These are phyloP conservation scores for Paramecium tetraurelia DNA, from an alignment of 73 alveolate species.

Conservation along the genomic window DNA sequence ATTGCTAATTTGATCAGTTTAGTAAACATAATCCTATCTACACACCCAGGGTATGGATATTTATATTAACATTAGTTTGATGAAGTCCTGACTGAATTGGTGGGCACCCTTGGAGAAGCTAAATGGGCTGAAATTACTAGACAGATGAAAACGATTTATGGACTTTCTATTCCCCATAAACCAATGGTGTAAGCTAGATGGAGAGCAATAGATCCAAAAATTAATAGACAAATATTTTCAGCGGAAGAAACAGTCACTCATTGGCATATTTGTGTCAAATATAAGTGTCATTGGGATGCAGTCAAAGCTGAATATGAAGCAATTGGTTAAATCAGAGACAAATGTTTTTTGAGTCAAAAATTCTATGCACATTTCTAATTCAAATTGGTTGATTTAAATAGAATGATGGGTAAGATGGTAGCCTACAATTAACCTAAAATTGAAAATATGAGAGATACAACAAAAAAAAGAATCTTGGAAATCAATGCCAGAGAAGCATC, in stretches of 20 bases:
- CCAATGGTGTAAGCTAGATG: slow-evolving; percentile 51
- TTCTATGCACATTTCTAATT: not conserved
- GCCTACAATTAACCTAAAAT: not conserved
- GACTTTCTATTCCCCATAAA: not conserved
- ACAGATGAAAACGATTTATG: slow-evolving; percentile 28
- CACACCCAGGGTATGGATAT: not conserved
- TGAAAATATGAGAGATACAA: slow-evolving; percentile 24
- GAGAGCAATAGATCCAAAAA: slow-evolving; percentile 48
- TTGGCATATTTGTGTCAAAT: slow-evolving; percentile 23
- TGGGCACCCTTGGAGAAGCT: not conserved
- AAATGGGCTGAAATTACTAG: slow-evolving; percentile 51
- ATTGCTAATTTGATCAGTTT: not conserved
- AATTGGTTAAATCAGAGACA: slow-evolving; percentile 4
- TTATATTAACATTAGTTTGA: not conserved
- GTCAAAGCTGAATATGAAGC: slow-evolving; percentile 15
- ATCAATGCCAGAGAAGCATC: not conserved
- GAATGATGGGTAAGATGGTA: not conserved
- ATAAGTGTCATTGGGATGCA: slow-evolving; percentile 52
- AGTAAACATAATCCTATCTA: slow-evolving; percentile 32
- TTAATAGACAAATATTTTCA: slow-evolving; percentile 1
- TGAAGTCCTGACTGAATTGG: not conserved
- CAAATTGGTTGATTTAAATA: slow-evolving; percentile 23
- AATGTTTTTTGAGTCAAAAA: slow-evolving; percentile 13
- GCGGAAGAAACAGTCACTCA: not conserved
- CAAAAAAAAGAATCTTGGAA: slow-evolving; percentile 21